Evolutionary conservation across 2,329 filamentous ascomycete genomes (phyloP).

Genomic region (Diplodia corticola): DNA sequence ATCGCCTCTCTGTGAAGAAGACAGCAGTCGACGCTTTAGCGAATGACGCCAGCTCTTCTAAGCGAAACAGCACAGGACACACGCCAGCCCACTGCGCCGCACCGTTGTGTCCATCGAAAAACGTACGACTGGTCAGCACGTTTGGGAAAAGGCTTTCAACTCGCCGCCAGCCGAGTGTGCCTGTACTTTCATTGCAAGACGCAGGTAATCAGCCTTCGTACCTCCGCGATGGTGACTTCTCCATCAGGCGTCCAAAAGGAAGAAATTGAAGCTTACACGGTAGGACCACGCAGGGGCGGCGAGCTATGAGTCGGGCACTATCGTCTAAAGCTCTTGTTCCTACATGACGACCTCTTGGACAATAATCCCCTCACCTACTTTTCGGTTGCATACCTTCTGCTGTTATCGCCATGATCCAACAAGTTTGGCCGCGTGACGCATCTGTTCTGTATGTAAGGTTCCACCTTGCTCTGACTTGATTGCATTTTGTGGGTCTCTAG

Average conservation of each 20-base stretch:
- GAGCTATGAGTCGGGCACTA: background rate
- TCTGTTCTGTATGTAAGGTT: background rate
- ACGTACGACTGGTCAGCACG: background rate
- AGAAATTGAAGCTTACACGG: background rate
- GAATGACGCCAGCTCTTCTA: background rate
- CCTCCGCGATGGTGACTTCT: background rate
- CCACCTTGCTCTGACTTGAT: background rate
- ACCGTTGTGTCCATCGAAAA: background rate
- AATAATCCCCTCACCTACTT: background rate
- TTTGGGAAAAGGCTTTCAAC: background rate
- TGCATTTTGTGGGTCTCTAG: background rate
- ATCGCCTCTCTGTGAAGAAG: background rate
- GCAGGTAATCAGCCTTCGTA: background rate
- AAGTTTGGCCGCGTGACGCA: background rate
- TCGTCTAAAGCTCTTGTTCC: background rate
- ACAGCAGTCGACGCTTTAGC: background rate
- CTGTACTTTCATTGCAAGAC: background rate
- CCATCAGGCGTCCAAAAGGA: background rate
- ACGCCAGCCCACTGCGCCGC: background rate
- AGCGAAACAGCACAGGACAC: background rate
- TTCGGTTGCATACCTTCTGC: background rate
- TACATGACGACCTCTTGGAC: background rate
- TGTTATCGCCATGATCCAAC: background rate
- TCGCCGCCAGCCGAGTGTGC: background rate
- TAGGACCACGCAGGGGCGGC: background rate